Evolutionary conservation across 139 green algal species (phyloP).

Genomic region (Chlamydomonas sp.): DNA sequence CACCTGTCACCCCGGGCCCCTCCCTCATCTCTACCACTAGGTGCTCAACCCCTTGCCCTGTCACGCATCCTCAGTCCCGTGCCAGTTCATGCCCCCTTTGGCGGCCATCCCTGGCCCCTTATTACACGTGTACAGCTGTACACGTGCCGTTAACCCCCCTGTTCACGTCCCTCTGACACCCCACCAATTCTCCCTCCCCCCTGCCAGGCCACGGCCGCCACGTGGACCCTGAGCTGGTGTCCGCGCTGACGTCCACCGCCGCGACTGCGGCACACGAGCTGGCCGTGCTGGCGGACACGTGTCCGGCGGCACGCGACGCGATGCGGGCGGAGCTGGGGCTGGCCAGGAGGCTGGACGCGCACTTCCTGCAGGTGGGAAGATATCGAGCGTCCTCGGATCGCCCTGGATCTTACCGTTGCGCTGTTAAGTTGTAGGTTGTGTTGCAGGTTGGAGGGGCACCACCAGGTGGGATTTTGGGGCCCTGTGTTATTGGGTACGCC

Average conservation of each 20-base stretch:
- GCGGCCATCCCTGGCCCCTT: too few relatives aligned
- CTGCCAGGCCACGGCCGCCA: neutral
- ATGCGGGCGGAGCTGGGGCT: neutral
- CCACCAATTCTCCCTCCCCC: neutral
- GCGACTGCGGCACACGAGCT: constrained; percentile 24
- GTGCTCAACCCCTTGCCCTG: too few relatives aligned
- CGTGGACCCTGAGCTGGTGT: constrained; percentile 10
- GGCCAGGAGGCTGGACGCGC: neutral
- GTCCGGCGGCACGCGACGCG: neutral
- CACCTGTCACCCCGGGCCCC: too few relatives aligned
- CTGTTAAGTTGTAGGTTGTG: neutral
- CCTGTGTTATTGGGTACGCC: too few relatives aligned
- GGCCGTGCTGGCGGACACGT: constrained; percentile 14
- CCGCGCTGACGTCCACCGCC: constrained; percentile 10
- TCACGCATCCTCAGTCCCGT: too few relatives aligned
- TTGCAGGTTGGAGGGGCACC: neutral
- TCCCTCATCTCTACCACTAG: too few relatives aligned
- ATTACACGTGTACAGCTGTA: too few relatives aligned
- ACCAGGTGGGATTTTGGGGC: too few relatives aligned
- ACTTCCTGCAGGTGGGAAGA: constrained; percentile 28
- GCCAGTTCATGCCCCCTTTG: too few relatives aligned
- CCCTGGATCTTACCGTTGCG: neutral
- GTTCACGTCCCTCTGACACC: too few relatives aligned
- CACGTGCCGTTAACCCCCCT: too few relatives aligned
- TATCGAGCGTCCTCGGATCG: neutral